These are phyloP conservation scores for Cladophialophora chaetospira DNA, from an alignment of 2,329 filamentous ascomycete genomes.

Conservation along the genomic window DNA sequence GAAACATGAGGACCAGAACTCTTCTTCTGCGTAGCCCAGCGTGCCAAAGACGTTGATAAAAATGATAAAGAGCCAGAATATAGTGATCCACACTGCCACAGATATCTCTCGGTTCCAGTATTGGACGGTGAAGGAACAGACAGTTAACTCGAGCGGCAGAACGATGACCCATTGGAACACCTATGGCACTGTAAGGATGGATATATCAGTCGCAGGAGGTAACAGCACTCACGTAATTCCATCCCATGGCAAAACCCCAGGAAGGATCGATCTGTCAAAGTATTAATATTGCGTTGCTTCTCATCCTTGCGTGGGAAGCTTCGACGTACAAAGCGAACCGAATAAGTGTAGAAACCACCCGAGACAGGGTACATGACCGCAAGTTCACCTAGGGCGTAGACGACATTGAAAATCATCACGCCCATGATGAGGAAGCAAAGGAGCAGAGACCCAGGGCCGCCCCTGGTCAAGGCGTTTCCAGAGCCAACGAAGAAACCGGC, in stretches of 20 bases:
- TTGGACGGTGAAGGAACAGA: slow-evolving; percentile 73
- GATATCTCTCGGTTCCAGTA: slow-evolving; percentile 61
- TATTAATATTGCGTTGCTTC: background rate
- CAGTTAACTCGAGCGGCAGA: slow-evolving; percentile 78
- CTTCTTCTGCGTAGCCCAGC: slow-evolving; percentile 79
- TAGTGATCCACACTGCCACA: slow-evolving; percentile 60
- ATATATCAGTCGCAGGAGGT: background rate
- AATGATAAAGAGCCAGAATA: slow-evolving; percentile 73
- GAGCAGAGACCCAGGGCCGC: slow-evolving; percentile 74
- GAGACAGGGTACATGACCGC: slow-evolving; percentile 88
- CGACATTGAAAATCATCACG: slow-evolving; percentile 85
- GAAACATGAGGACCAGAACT: slow-evolving; percentile 77
- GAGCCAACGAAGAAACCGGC: slow-evolving; percentile 87
- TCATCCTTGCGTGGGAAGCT: background rate
- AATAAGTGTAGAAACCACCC: slow-evolving; percentile 89
- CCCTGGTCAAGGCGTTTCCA: slow-evolving; percentile 67
- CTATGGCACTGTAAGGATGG: background rate
- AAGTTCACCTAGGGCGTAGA: slow-evolving; percentile 88
- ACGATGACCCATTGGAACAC: slow-evolving; percentile 60
- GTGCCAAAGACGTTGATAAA: slow-evolving; percentile 80
- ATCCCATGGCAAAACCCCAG: slow-evolving; percentile 49
- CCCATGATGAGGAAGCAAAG: slow-evolving; percentile 78
- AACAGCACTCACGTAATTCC: slow-evolving; percentile 54
- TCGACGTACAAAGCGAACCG: slow-evolving; percentile 79
- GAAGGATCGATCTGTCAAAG: slow-evolving; percentile 66